Base-by-base conservation (phyloP, 495 filamentous ascomycete genomes). In the Xylaria grammica region DNA sequence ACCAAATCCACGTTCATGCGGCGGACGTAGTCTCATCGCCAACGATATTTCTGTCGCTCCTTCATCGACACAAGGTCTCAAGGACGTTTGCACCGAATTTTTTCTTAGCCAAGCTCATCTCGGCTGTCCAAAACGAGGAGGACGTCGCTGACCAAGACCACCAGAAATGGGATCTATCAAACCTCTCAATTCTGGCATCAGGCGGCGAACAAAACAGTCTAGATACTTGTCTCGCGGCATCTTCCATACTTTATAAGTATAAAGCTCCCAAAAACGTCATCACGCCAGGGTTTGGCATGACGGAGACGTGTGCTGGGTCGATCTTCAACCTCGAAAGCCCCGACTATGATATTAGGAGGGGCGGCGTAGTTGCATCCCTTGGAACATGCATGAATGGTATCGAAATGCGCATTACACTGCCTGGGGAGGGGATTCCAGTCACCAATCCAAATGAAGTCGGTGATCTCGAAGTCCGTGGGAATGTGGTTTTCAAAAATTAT, bases 1-100 rank as follows among this genome's bases (percentile, higher is more conserved):
- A 74, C 20, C 84, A 87, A 52, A 62, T 88, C 45, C 83, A 86
- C 30, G 75, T 84, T 10, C 69, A 64, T 0, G 72, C 77, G 0
- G 45, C 73, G 1, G 77, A 81, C 34, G 44, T 88, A 7, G 52
- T 87, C 0, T 32, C 66, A 0, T 60, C 76, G 9, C 85, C 85
- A 0, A 22, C 71, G 1, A n/a, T 38, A 4, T 80, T 85, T 46
- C 44, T 86, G 0, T 56, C 78, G 7, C 70, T 83, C 9, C 51
- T 85, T 10, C 66, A 73, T 46, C 51, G 62, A 1, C 78, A 86
- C 65, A 72, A 68, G 8, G 79, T 85, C 5, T 72, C 79, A 3
- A 66, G 72, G 15, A 78, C 79, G 0, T 88, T 87, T 67, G 81
- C 82, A 0, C 85, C 85, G 0, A 86, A 88, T 63, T 87, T 85